Base-by-base conservation (phyloP, 2,329 filamentous ascomycete genomes). In the Cladorrhinum sp. region DNA sequence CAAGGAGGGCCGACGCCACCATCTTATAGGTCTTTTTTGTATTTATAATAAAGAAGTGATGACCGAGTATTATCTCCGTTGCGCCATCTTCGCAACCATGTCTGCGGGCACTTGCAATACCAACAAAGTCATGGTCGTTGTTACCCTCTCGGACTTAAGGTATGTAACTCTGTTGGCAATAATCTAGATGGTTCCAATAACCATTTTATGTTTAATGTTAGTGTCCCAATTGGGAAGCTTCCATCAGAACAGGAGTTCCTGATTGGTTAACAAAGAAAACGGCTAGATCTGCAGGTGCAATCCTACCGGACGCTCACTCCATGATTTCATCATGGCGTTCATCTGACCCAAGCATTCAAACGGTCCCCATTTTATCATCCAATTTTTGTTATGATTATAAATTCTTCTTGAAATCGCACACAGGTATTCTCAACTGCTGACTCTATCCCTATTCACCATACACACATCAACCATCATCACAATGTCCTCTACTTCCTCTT, bases 271-370 rank as follows among this genome's bases (percentile, higher is more conserved):
- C 18, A 18, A 5, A 20, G 41, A n/a, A 55, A 55, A 3, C 27
- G 52, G 22, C 52, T 41, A 12, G 22, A 45, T 12, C 29, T 41
- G 53, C 53, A 36, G 22, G 53, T 45, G 22, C 23, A 20, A 12
- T 48, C 36, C 8, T 2, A 23, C 32, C n/a, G 2, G 18, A 2
- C 16, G n/a, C 23, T 27, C 38, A n/a, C 22, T 16, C 13, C 7
- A 41, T 59, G 52, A 59, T 55, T 25, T 59, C 57, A 59, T 55
- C 51, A 55, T 59, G 57, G 51, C 57, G 57, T 59, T 38, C 32
- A 49, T 55, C 38, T 53, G 53, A 59, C 32, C 29, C 18, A 45
- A 55, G 52, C 10, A 29, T 32, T 24, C 52, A 36, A 41, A 41
- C 16, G 27, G 3, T 23, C n/a, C 41, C 36, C 12, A 16, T 18